These are phyloP conservation scores for Saccharum spontaneum DNA, from an alignment of 176 grass and related monocot species.

Conservation along the genomic window DNA sequence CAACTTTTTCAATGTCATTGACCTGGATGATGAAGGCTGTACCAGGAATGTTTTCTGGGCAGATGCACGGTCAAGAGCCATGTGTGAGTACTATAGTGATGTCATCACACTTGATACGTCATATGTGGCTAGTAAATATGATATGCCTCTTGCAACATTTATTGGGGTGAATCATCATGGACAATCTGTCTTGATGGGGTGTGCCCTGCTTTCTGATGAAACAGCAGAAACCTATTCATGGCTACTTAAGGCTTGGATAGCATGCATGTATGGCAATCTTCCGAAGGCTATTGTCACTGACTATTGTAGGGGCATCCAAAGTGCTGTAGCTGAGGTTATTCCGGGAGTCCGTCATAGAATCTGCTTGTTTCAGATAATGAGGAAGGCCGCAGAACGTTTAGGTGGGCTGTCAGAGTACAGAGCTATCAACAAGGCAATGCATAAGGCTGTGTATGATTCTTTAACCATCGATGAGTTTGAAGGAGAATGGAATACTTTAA, in stretches of 20 bases:
- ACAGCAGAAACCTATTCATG: conserved; percentile 84
- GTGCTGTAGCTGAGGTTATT: conserved; percentile 74
- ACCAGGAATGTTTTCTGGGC: conserved; percentile 85
- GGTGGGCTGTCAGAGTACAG: conserved; percentile 73
- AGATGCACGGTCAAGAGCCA: conserved; percentile 79
- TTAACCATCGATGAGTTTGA: conserved; percentile 82
- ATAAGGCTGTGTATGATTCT: conserved; percentile 85
- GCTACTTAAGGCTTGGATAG: conserved; percentile 91
- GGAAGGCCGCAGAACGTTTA: conserved; percentile 68
- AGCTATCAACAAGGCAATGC: conserved; percentile 80
- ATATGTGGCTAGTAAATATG: conserved; percentile 71
- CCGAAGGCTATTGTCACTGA: conserved; percentile 84
- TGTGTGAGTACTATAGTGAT: conserved; percentile 87
- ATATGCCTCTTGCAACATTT: conserved; percentile 89
- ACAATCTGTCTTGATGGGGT: conserved; percentile 78
- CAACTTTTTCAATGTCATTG: conserved; percentile 82
- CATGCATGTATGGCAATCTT: conserved; percentile 87
- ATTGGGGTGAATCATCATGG: conserved; percentile 91
- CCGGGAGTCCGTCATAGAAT: conserved; percentile 77
- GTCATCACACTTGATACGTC: conserved; percentile 76
- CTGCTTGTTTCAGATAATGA: conserved; percentile 93
- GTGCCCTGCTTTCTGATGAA: conserved; percentile 77
- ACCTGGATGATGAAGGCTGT: conserved; percentile 82
- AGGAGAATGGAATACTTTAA: conserved; percentile 73
- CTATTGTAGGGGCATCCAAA: conserved; percentile 74